Conservation (phyloP, 108 stramenopile genomes). For the Pseudonitzschia multiseries region DNA sequence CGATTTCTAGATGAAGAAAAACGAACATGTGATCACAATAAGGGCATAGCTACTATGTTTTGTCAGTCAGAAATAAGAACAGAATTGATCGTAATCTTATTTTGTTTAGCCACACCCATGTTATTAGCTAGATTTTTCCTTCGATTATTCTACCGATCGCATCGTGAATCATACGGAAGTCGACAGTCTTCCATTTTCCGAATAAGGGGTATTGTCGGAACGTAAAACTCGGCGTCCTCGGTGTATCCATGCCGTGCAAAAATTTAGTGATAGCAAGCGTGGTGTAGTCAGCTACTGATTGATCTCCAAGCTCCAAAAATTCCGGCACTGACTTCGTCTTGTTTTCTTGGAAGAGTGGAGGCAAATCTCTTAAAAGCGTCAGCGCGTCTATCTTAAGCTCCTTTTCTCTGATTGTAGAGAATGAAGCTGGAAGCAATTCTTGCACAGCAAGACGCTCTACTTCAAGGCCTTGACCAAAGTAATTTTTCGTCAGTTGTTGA, state of each 20-base stretch:
- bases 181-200: conserved; percentile 54
- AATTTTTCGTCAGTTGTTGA: conserved; percentile 55
- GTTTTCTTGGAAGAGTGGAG: conserved; percentile 29
- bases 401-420: conserved; percentile 24
- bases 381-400: conserved; percentile 46
- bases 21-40: no score
- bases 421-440: conserved; percentile 13
- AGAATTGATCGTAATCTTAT: no score
- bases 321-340: conserved; percentile 10
- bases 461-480: conserved; percentile 41
- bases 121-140: not conserved
- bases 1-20: no score
- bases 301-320: conserved; percentile 33
- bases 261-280: conserved; percentile 69
- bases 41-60: no score
- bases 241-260: conserved; percentile 74
- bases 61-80: no score
- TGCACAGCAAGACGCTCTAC: conserved; percentile 2
- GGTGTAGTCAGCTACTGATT: conserved; percentile 53
- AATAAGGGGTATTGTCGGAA: conserved; percentile 64
- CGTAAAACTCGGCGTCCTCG: conserved; percentile 43
- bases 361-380: conserved; percentile 41
- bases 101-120: no score
- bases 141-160: conserved; percentile 18
- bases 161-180: conserved; percentile 33